Base-by-base conservation (phyloP, 2,329 filamentous ascomycete species). In the Cercospora janseana region DNA sequence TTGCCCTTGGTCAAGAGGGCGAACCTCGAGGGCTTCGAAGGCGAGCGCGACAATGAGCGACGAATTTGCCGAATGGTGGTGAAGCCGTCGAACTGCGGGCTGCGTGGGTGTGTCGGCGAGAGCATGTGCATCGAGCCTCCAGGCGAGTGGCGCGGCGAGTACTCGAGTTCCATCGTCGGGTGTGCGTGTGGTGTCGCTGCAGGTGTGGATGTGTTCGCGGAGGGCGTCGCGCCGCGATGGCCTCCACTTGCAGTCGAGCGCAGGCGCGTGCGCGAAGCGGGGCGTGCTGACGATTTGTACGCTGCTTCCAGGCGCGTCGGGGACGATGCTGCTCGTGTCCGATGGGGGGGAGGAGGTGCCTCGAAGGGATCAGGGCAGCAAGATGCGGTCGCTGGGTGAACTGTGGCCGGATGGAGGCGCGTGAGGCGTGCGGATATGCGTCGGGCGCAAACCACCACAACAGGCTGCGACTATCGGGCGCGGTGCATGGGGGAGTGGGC, bases 41-140 rank as follows among this genome's bases (percentile, higher is more conserved):
- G 92, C n/a, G 92, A 96, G 62, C 90, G 82, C 50, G 91, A 96
- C 57, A 96, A 78, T 20, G 92, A 95, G 61, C 89, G 87, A 58
- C 91, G 81, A 51, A 96, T 77, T 63, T 89, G 87, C 65, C 88
- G 82, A 57, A 95, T 87, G 52, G 87, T 85, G 43, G 87, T 83
- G 55, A 87, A 85, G 58, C 88, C 83, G 73, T 95, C 88, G 63
- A 92, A 86, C 88, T 87, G 55, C 16, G 56, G 54, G 18, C 49
- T 55, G 48, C 63, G 63, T 8, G 60, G 58, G 45, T 69, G 65
- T 9, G 87, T 92, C 51, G 92, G 91, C 55, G 91, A 95, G 58
- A 89, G 85, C 62, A 95, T 78, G 65, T 93, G 89, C 63, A 95
- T 78, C 52, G 88, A 92, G 64, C 88, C 88, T 67, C 87, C 86